These are phyloP conservation scores for Petunia hybrid DNA, from an alignment of 305 asterid species.

Conservation along the genomic window DNA sequence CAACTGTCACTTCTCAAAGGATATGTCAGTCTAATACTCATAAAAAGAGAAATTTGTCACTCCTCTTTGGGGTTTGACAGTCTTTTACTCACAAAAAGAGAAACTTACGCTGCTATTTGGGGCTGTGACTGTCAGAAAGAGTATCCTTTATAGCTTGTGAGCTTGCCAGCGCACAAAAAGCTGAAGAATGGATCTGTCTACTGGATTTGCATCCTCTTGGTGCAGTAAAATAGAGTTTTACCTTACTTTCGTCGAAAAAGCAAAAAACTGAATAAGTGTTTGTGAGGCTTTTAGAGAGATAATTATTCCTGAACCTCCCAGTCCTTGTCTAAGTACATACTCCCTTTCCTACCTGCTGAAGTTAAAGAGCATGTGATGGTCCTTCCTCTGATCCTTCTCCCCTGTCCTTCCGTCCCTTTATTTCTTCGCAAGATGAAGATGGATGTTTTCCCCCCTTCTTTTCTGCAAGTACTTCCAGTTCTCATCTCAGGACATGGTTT, in stretches of 20 bases:
- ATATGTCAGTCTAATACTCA: neutral
- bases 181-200: neutral
- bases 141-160: neutral
- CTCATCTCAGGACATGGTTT: no score
- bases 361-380: constrained; percentile 4
- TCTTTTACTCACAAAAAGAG: neutral
- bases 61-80: constrained; percentile 16
- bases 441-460: constrained; percentile 9
- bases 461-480: constrained; percentile 16
- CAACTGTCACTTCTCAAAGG: neutral
- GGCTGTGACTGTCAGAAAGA: neutral
- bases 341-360: neutral
- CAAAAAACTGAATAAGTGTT: neutral
- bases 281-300: constrained; percentile 9
- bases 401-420: constrained; percentile 4
- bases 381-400: neutral
- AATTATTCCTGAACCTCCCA: constrained; percentile 17
- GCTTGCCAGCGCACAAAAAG: neutral
- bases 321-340: neutral
- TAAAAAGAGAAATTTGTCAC: neutral
- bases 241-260: no score
- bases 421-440: constrained; percentile 6
- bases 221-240: no score
- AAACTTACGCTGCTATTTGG: neutral
- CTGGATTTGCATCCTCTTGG: no score